phyloP scores from a whole-genome alignment of 305 asterid species.

The Solanum chacoense region DNA sequence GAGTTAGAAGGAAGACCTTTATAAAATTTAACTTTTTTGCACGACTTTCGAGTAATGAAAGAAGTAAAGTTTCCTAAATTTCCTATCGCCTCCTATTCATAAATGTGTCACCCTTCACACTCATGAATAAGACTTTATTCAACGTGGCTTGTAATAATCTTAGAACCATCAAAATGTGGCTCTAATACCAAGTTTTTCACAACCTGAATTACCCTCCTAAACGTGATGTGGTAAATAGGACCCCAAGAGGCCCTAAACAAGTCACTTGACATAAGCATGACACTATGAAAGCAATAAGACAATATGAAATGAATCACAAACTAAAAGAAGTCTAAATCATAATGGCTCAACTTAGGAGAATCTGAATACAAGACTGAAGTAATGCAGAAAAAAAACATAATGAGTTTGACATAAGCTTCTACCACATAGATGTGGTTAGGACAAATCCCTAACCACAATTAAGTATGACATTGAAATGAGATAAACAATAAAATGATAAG shows the following conservation, averaged over 20 bases:
- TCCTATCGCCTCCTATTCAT: not conserved
- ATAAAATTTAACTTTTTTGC: not conserved
- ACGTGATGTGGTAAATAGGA: not conserved
- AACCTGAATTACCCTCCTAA: not conserved
- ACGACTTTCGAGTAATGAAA: not conserved
- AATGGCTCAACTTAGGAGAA: not conserved
- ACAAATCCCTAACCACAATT: no score
- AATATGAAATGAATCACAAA: not conserved
- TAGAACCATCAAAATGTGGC: not conserved
- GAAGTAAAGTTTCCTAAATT: not conserved
- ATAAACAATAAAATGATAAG: not conserved
- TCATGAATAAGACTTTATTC: not conserved
- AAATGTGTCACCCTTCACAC: not conserved
- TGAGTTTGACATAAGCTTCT: not conserved
- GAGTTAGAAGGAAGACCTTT: not conserved
- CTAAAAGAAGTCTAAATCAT: not conserved
- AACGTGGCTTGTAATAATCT: not conserved
- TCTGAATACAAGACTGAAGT: not conserved
- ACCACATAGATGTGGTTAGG: not conserved
- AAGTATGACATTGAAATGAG: not conserved
- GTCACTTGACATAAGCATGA: not conserved
- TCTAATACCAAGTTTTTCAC: not conserved
- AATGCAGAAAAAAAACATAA: not conserved
- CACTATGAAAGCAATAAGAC: not conserved
- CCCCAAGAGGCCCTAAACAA: not conserved